Percentiles rank a stretch among this genome's conserved stretches.
These are phyloP conservation scores for Hygrophila difformis DNA, from an alignment of 257 asterid species.

Conservation along the genomic window DNA sequence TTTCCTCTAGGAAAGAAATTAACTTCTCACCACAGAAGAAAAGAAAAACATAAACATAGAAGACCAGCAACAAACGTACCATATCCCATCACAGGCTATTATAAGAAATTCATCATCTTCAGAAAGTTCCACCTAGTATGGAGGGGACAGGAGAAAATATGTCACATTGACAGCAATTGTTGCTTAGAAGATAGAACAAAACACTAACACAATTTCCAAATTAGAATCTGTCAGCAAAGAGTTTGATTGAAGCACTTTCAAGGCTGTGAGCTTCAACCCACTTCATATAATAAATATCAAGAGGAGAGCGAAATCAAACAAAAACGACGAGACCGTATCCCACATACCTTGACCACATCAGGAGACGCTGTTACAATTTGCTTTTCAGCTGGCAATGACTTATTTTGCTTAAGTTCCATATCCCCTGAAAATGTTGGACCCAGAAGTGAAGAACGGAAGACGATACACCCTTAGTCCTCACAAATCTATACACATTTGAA, in stretches of 20 bases:
- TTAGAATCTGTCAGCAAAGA: too few relatives aligned
- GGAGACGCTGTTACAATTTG: conserved; percentile 89
- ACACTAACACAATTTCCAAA: too few relatives aligned
- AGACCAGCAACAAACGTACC: conserved; percentile 37
- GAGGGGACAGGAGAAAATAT: conserved; percentile 15
- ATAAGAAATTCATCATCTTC: conserved; percentile 83
- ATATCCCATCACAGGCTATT: conserved; percentile 97
- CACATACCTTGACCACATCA: conserved; percentile 65
- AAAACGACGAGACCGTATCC: conserved; percentile 7
- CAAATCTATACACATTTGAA: not conserved
- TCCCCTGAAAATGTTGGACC: conserved; percentile 52
- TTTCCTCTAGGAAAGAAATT: not conserved
- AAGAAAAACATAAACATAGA: too few relatives aligned
- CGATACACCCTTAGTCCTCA: not conserved
- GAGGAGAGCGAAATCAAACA: conserved; percentile 6
- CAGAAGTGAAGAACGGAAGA: conserved; percentile 10
- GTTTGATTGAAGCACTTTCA: too few relatives aligned
- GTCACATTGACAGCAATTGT: not conserved
- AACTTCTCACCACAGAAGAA: not conserved
- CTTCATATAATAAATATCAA: not conserved
- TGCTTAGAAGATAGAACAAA: too few relatives aligned
- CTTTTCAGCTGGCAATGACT: conserved; percentile 70
- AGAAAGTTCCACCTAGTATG: conserved; percentile 60
- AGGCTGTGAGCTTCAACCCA: not conserved
- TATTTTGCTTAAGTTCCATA: conserved; percentile 85